phyloP scores from a whole-genome alignment of 2,329 filamentous ascomycete genomes.

The Diaporthe nobilis region DNA sequence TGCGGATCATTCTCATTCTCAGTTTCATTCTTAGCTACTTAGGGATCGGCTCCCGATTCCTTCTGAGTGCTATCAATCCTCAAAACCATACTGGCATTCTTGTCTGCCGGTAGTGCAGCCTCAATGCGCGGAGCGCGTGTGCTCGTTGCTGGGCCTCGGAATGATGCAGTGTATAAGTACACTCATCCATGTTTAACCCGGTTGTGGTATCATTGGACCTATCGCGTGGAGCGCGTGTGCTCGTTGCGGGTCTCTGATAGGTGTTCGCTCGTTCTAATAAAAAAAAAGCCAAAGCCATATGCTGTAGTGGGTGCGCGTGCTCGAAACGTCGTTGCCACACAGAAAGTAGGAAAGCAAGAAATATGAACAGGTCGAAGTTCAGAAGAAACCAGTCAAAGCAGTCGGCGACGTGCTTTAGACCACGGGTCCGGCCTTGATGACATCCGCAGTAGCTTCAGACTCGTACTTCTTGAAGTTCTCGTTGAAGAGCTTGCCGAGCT shows the following conservation, averaged over 20 bases:
- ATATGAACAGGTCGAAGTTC: constrained; percentile 27
- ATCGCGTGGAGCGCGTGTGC: constrained; percentile 43
- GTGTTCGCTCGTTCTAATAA: constrained; percentile 29
- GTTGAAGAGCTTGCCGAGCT: constrained; percentile 90
- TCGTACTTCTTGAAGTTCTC: constrained; percentile 99
- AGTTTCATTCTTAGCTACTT: constrained; percentile 7
- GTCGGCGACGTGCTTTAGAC: constrained; percentile 45
- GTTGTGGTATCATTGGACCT: constrained; percentile 42
- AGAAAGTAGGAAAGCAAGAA: constrained; percentile 11
- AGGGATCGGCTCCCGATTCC: not conserved
- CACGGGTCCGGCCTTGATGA: constrained; percentile 76
- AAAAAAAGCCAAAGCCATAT: constrained; percentile 36
- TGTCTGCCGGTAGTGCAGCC: constrained; percentile 39
- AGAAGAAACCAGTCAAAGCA: not conserved
- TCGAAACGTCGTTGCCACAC: constrained; percentile 18
- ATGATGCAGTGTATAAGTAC: constrained; percentile 28
- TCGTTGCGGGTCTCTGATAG: constrained; percentile 43
- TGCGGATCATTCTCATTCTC: constrained; percentile 18
- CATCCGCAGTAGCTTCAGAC: constrained; percentile 84
- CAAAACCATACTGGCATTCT: constrained; percentile 36
- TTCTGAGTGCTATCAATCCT: constrained; percentile 1
- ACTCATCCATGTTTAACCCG: constrained; percentile 28
- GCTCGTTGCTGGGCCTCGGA: constrained; percentile 42
- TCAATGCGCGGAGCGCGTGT: constrained; percentile 42
- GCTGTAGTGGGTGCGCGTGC: constrained; percentile 32